Evolutionary conservation across 2,329 filamentous ascomycete species (phyloP), one percentile per base, ranked within the genome.

Genomic region (Calonectria crousiana): DNA sequence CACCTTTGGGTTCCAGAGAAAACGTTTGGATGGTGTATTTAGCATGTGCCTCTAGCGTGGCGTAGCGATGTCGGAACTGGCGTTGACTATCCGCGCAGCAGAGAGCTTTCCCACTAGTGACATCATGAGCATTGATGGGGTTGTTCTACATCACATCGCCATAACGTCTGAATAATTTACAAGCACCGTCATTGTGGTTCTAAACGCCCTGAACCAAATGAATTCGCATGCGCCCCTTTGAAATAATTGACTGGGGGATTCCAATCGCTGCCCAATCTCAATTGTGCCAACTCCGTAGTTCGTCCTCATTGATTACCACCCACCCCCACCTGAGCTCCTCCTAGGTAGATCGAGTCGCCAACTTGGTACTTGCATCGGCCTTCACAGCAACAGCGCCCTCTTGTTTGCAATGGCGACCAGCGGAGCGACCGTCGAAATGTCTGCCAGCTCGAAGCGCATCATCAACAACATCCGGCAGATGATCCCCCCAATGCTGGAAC

Each of bases 401-500:
- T 41, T 32, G 20, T 41, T 49, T 75, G 76, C 73, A 47, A 84
- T 83, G 80, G 64, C 77, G 71, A 71, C 75, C 51, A 53, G 79
- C 11, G 75, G 66, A 53, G 73, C 74, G 23, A 68, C 78, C 30
- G 81, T 84, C 56, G 84, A 88, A 26, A 94, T 95, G 90, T 93
- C 93, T 75, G 86, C 90, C 76, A 87, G 92, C 32, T 95, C 95
- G 28, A 94, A 92, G 85, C 92, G 94, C 79, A 88, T 98, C 68
- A 88, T 99, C 72, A 86, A 88, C 78, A 96, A 95, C 85, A 95
- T 96, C 82, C 94, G 93, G 89, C 95, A 93, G 83, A 94, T 99
- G 88, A 91, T 99, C 74, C 97, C 97, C 77, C 97, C 97, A 14
- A 95, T 99, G 95, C 90, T 98, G 69, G 95, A 97, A 83, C 95